phyloP scores from a whole-genome alignment of 1,139 yeast species.

The Pichia kudriavzevii region DNA sequence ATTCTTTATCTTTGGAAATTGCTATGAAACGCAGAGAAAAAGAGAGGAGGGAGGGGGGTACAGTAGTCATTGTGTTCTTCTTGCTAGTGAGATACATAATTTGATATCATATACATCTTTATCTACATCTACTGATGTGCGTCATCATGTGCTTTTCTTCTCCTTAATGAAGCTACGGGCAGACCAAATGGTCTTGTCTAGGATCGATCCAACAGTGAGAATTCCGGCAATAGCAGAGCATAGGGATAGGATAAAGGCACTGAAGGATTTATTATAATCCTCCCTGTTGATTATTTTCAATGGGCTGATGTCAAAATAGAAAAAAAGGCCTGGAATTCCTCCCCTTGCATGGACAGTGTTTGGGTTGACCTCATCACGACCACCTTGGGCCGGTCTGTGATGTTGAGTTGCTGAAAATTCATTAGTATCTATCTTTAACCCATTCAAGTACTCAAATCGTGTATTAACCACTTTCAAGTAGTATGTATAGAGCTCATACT shows the following conservation, averaged over 20 bases:
- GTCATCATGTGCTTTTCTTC: constrained; percentile 47
- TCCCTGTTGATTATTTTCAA: constrained; percentile 84
- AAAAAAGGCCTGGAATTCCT: constrained; percentile 85
- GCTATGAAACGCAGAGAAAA: too few relatives aligned
- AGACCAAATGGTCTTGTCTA: constrained; percentile 83
- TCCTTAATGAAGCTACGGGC: constrained; percentile 75
- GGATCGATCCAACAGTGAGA: constrained; percentile 80
- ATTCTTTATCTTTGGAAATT: too few relatives aligned
- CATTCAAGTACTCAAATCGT: constrained; percentile 61
- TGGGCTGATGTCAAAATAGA: constrained; percentile 88
- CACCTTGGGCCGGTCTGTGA: constrained; percentile 78
- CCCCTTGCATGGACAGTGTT: constrained; percentile 79
- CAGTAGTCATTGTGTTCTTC: too few relatives aligned
- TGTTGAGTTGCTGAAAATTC: constrained; percentile 90
- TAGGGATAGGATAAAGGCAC: constrained; percentile 78
- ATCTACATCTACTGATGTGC: too few relatives aligned
- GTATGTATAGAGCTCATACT: constrained; percentile 65
- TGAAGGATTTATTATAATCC: constrained; percentile 71
- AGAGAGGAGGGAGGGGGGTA: too few relatives aligned
- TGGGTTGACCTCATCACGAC: constrained; percentile 85
- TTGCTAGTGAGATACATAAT: too few relatives aligned
- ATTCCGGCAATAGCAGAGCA: constrained; percentile 91
- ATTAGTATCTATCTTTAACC: constrained; percentile 62
- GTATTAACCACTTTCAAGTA: constrained; percentile 88
- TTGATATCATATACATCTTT: too few relatives aligned